These are phyloP conservation scores for Fusarium humuli DNA, from an alignment of 2,329 filamentous ascomycete genomes.

Conservation along the genomic window DNA sequence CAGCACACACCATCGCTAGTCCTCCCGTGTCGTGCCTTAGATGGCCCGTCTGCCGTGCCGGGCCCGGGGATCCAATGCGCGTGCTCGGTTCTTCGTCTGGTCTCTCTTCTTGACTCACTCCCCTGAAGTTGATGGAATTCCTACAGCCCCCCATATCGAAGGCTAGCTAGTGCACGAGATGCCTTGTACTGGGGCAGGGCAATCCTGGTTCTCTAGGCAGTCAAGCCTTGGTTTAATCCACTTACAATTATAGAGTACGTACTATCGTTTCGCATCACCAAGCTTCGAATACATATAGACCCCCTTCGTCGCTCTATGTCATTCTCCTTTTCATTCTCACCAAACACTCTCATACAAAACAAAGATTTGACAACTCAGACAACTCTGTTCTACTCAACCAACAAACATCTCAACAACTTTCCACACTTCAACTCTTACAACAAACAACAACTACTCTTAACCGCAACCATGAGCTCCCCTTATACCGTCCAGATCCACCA, in stretches of 20 bases:
- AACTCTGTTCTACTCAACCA: conserved; percentile 2
- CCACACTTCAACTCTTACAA: conserved; percentile 10
- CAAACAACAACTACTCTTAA: conserved; percentile 24
- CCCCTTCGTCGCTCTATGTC: conserved; percentile 28
- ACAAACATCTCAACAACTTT: conserved; percentile 16
- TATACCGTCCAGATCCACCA: conserved; percentile 52
- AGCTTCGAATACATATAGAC: conserved; percentile 42
- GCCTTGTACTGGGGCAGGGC: conserved; percentile 36
- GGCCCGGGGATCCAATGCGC: conserved; percentile 29
- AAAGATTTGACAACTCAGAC: conserved; percentile 12
- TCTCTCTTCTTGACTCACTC: conserved; percentile 42
- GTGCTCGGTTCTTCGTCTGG: conserved; percentile 33
- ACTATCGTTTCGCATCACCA: conserved; percentile 35
- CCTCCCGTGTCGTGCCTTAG: conserved; percentile 36
- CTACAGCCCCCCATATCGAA: conserved; percentile 24
- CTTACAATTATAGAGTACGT: conserved; percentile 41
- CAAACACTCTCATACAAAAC: conserved; percentile 35
- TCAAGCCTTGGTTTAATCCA: conserved; percentile 35
- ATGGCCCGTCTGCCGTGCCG: conserved; percentile 39
- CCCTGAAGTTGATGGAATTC: conserved; percentile 26
- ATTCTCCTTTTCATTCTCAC: conserved; percentile 15
- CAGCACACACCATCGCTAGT: conserved; percentile 34
- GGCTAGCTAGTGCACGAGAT: conserved; percentile 37
- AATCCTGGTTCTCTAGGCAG: conserved; percentile 40
- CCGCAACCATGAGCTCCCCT: conserved; percentile 44